phyloP scores from a whole-genome alignment of 1,139 yeast species.

The Candida tropicalis region DNA sequence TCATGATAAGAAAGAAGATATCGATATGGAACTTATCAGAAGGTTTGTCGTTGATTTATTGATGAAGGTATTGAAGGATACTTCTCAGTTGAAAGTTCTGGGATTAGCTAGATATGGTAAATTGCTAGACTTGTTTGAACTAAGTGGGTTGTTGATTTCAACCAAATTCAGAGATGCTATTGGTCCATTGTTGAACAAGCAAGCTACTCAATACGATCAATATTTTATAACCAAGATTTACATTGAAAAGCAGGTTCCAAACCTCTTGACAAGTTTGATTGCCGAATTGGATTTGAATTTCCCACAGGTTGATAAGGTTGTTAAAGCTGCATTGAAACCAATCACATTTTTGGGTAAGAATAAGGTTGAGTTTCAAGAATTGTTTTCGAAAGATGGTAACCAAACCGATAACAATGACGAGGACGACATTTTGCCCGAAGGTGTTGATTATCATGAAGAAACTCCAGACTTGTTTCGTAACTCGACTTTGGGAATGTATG shows the following conservation, averaged over 20 bases:
- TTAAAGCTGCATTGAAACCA: constrained; percentile 61
- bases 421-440: constrained; percentile 58
- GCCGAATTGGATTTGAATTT: constrained; percentile 71
- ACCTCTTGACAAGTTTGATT: constrained; percentile 56
- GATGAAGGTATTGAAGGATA: constrained; percentile 62
- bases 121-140: constrained; percentile 57
- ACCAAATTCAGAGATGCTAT: constrained; percentile 44
- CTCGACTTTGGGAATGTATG: constrained; percentile 93
- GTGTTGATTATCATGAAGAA: constrained; percentile 71
- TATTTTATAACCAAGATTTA: constrained; percentile 63
- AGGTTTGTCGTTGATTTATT: constrained; percentile 73
- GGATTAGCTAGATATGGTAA: constrained; percentile 50
- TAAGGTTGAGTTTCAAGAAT: constrained; percentile 59
- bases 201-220: constrained; percentile 56
- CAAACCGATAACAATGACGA: constrained; percentile 44
- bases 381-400: constrained; percentile 44
- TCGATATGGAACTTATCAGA: constrained; percentile 72
- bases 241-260: constrained; percentile 66
- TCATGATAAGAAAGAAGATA: constrained; percentile 57
- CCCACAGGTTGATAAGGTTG: constrained; percentile 63
- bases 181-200: constrained; percentile 49
- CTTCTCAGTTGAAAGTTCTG: constrained; percentile 27
- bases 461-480: constrained; percentile 83
- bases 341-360: constrained; percentile 63
- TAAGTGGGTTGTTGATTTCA: constrained; percentile 48